Conservation (phyloP, 2,329 filamentous ascomycete species). For the Westerdykella sp. region DNA sequence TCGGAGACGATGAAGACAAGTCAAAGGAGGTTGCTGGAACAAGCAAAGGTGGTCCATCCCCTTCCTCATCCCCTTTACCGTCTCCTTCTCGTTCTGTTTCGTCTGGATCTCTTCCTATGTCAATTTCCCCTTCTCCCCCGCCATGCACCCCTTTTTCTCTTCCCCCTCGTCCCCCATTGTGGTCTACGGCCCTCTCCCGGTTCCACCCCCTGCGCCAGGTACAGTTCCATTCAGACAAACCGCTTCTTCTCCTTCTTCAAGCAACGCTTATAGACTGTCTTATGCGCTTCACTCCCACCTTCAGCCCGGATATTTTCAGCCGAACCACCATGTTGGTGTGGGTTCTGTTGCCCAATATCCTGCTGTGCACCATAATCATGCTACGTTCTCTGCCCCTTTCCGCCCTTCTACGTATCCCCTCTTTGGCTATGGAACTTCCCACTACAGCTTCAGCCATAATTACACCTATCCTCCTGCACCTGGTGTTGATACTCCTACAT, state of each 20-base stretch:
- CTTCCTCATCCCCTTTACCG: too few relatives aligned
- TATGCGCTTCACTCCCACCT: too few relatives aligned
- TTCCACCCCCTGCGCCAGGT: conserved; percentile 1
- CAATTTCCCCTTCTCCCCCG: conserved; percentile 4
- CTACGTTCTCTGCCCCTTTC: too few relatives aligned
- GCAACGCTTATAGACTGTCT: too few relatives aligned
- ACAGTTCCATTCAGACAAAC: neutral
- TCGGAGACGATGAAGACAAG: conserved; percentile 60
- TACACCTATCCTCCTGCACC: neutral
- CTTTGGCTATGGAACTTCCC: too few relatives aligned
- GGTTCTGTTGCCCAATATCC: too few relatives aligned
- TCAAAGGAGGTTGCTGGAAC: neutral
- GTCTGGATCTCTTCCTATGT: neutral
- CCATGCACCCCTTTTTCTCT: neutral
- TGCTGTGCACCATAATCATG: too few relatives aligned
- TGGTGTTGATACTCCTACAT: neutral
- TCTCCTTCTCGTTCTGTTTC: neutral
- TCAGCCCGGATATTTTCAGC: too few relatives aligned
- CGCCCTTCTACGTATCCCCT: too few relatives aligned
- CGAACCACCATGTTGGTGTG: too few relatives aligned
- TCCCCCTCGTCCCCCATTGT: neutral
- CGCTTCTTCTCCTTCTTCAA: too few relatives aligned
- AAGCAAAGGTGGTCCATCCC: neutral
- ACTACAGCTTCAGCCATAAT: neutral
- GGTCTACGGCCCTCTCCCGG: neutral